phyloP scores from a whole-genome alignment of 2,329 filamentous ascomycete species.

The Aspergillus eucalypticola region DNA sequence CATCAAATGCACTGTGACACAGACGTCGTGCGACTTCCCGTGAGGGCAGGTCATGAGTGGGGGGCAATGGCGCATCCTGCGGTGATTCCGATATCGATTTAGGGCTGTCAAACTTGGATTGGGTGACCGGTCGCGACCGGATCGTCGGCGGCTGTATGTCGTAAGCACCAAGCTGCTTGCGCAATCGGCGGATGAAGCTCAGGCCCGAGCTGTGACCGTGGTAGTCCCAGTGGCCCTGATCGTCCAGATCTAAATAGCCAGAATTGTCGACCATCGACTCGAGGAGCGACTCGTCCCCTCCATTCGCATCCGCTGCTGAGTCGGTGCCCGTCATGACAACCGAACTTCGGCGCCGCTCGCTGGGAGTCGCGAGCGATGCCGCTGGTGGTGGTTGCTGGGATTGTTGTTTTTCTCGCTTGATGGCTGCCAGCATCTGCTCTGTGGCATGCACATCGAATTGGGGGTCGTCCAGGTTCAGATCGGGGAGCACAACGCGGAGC shows the following conservation, averaged over 20 bases:
- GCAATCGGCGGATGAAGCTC: conserved; percentile 83
- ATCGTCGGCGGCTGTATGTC: conserved; percentile 59
- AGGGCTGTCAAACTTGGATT: conserved; percentile 69
- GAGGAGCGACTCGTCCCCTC: conserved; percentile 69
- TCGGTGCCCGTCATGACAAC: conserved; percentile 14
- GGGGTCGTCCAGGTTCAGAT: conserved; percentile 81
- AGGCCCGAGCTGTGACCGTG: conserved; percentile 90
- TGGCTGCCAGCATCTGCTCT: conserved; percentile 60
- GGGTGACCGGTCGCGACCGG: conserved; percentile 52
- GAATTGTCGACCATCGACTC: conserved; percentile 95
- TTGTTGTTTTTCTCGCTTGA: conserved; percentile 37
- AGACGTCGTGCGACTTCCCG: conserved; percentile 58
- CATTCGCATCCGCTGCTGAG: conserved; percentile 35
- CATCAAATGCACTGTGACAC: conserved; percentile 61
- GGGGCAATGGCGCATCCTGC: conserved; percentile 55
- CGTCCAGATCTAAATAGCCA: conserved; percentile 86
- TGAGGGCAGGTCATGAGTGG: conserved; percentile 68
- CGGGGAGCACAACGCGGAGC: conserved; percentile 76
- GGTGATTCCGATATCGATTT: conserved; percentile 66
- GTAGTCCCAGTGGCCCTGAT: conserved; percentile 91
- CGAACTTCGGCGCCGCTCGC: conserved; percentile 19
- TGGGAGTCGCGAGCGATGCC: conserved; percentile 18
- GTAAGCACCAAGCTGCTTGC: conserved; percentile 75
- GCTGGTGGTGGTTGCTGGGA: conserved; percentile 18
- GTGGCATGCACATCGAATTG: conserved; percentile 75